A percentile compares a stretch with the other conserved stretches of the same genome.
These are phyloP conservation scores for Ceratobasidium sp. DNA, from an alignment of 1,284 basidiomycete species.

Conservation along the genomic window DNA sequence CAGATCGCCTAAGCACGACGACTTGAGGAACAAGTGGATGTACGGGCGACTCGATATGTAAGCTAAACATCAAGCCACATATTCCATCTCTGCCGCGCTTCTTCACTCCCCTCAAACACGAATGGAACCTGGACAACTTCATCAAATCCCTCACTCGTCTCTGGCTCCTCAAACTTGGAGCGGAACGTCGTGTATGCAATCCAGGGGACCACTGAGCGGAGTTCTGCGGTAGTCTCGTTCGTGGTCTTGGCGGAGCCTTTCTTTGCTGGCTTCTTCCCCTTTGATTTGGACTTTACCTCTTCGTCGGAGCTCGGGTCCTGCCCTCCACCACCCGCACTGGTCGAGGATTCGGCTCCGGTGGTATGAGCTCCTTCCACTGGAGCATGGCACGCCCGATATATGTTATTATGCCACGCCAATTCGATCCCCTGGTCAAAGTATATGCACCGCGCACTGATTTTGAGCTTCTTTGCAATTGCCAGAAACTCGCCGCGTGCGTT, in stretches of 20 bases:
- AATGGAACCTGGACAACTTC: slow-evolving; percentile 84
- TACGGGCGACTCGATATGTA: too few relatives aligned
- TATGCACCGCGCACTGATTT: slow-evolving; percentile 70
- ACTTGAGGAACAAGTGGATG: too few relatives aligned
- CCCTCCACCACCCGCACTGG: not conserved
- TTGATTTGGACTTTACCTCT: slow-evolving; percentile 22
- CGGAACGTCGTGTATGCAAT: slow-evolving; percentile 73
- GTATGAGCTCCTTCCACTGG: slow-evolving; percentile 4
- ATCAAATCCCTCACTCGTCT: slow-evolving; percentile 75
- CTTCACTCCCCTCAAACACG: slow-evolving; percentile 79
- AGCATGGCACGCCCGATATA: slow-evolving; percentile 76
- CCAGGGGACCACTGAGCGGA: slow-evolving; percentile 73
- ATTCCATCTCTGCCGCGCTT: slow-evolving; percentile 77
- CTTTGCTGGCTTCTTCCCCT: slow-evolving; percentile 25
- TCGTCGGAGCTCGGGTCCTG: slow-evolving; percentile 22
- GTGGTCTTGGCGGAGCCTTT: slow-evolving; percentile 34
- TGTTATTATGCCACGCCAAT: slow-evolving; percentile 90
- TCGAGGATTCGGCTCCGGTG: slow-evolving; percentile 6
- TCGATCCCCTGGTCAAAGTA: slow-evolving; percentile 78
- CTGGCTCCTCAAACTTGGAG: slow-evolving; percentile 75
- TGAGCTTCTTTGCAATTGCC: slow-evolving; percentile 69
- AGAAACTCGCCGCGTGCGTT: slow-evolving; percentile 78
- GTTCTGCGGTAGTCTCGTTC: slow-evolving; percentile 55
- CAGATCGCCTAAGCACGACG: too few relatives aligned
- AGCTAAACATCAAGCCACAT: slow-evolving; percentile 68